A percentile compares a stretch with the other conserved stretches of the same genome.
phyloP scores from a whole-genome alignment of 192 early-diverging fungal genomes.

The Umbelopsis ramanniana region DNA sequence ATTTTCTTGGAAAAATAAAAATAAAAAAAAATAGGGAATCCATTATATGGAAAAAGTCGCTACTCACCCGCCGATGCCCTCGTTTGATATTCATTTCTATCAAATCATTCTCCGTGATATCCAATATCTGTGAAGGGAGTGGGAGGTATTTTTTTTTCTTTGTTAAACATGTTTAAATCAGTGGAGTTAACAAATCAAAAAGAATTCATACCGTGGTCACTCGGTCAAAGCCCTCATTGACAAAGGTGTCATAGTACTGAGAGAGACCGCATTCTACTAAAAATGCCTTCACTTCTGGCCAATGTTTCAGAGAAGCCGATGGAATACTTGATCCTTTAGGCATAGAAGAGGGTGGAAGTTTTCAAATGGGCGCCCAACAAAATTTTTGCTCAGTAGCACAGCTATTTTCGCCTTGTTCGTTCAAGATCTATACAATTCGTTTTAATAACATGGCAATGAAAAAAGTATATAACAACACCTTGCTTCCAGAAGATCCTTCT shows the following conservation, averaged over 20 bases:
- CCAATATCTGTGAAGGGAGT: too few species aligned
- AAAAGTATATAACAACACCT: neutral
- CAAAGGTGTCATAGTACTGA: neutral
- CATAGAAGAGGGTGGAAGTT: constrained; percentile 4
- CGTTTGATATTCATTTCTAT: constrained; percentile 38
- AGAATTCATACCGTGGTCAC: neutral
- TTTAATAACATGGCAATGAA: neutral
- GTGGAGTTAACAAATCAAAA: neutral
- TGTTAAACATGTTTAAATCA: too few species aligned
- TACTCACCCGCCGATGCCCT: constrained; percentile 39
- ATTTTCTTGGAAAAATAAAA: too few species aligned
- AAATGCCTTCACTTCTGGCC: neutral
- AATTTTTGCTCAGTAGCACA: constrained; percentile 6
- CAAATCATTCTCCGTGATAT: constrained; percentile 34
- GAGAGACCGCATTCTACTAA: constrained; percentile 3
- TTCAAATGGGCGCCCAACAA: neutral
- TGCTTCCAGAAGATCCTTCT: neutral
- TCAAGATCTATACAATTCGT: constrained; percentile 2
- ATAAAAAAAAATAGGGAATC: too few species aligned
- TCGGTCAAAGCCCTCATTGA: constrained; percentile 10
- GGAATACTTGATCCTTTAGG: neutral
- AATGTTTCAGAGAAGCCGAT: constrained; percentile 13
- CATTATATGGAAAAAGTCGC: too few species aligned
- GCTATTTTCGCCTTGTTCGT: neutral
- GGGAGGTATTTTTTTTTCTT: neutral